Conservation (phyloP, 2,329 filamentous ascomycete genomes). For the Fusarium siculi region DNA sequence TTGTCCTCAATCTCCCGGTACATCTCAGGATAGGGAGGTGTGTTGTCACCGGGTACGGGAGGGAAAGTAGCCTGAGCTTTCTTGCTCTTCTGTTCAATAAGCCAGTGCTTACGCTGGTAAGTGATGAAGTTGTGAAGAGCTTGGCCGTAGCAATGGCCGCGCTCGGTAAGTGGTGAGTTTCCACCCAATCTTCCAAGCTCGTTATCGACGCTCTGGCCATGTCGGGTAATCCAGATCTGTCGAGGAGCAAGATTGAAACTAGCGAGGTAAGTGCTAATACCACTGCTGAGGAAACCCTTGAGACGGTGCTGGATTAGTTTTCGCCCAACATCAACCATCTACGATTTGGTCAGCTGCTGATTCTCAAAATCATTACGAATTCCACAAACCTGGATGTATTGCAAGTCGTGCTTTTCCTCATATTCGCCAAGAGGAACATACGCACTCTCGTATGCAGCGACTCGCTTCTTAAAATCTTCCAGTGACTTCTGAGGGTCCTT, state of each 20-base stretch:
- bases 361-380: not conserved
- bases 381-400: constrained; percentile 80
- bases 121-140: constrained; percentile 88
- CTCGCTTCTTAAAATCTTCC: constrained; percentile 90
- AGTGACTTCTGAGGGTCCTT: constrained; percentile 89
- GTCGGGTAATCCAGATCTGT: constrained; percentile 97
- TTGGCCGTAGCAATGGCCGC: constrained; percentile 81
- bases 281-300: constrained; percentile 89
- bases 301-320: constrained; percentile 93
- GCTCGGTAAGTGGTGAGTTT: constrained; percentile 83
- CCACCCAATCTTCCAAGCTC: constrained; percentile 89
- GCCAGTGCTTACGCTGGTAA: constrained; percentile 82
- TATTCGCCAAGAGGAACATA: constrained; percentile 92
- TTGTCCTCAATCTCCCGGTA: constrained; percentile 77
- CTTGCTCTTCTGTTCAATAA: constrained; percentile 83
- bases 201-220: constrained; percentile 92
- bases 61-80: constrained; percentile 82
- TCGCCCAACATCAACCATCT: constrained; percentile 96
- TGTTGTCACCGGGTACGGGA: constrained; percentile 90
- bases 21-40: constrained; percentile 92
- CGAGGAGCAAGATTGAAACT: constrained; percentile 96
- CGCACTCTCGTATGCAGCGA: constrained; percentile 91
- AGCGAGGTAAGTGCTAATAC: constrained; percentile 92
- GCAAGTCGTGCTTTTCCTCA: constrained; percentile 89
- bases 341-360: constrained; percentile 40